Percentiles rank a stretch among this genome's conserved stretches.
Conservation (phyloP, 331 rosid species). For the Stylosanthes scabra region DNA sequence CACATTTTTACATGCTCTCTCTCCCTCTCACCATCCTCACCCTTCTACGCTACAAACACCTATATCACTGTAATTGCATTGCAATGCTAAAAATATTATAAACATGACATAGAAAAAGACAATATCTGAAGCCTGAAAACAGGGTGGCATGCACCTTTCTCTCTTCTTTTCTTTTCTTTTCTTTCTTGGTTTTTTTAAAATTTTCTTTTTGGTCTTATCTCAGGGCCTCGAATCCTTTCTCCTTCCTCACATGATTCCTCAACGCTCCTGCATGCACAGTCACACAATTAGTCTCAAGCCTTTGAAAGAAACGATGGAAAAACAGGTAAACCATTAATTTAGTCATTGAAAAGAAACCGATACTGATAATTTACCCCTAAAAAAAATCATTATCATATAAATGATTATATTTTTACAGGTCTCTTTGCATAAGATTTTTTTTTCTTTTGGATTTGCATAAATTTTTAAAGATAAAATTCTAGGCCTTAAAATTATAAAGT, state of each 20-base stretch:
- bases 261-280: slow-evolving; percentile 81
- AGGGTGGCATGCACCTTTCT: slow-evolving; percentile 44
- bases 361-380: too few relatives aligned
- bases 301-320: background rate
- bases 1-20: slow-evolving; percentile 52
- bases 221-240: slow-evolving; percentile 61
- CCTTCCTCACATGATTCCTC: slow-evolving; percentile 86
- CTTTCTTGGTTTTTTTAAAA: too few relatives aligned
- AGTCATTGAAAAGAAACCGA: too few relatives aligned
- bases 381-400: too few relatives aligned
- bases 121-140: slow-evolving; percentile 48
- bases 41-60: slow-evolving; percentile 47
- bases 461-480: too few relatives aligned
- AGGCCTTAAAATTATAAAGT: too few relatives aligned
- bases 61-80: slow-evolving; percentile 47
- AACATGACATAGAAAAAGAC: slow-evolving; percentile 58
- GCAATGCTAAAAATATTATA: slow-evolving; percentile 45
- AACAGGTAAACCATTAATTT: too few relatives aligned
- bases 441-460: too few relatives aligned
- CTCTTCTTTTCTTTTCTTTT: slow-evolving; percentile 6
- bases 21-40: slow-evolving; percentile 35
- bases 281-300: slow-evolving; percentile 46
- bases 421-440: too few relatives aligned
- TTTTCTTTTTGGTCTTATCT: slow-evolving; percentile 40
- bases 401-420: too few relatives aligned